These are phyloP conservation scores for Tylopilus vinaceipallidus DNA, from an alignment of 768 basidiomycete species.

Conservation along the genomic window DNA sequence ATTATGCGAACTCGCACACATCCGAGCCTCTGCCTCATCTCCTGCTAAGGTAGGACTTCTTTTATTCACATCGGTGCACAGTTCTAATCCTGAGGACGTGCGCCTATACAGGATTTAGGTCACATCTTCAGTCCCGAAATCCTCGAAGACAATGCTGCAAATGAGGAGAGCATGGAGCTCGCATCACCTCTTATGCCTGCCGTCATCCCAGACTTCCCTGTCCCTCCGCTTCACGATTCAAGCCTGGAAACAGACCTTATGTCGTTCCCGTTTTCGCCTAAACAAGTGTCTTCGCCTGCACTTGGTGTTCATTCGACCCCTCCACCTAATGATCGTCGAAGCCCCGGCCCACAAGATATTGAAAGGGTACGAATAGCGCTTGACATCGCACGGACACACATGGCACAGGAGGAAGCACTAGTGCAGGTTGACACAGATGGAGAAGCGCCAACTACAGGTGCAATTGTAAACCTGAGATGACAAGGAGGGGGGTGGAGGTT, in stretches of 20 bases:
- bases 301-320: not conserved
- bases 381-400: constrained; percentile 18
- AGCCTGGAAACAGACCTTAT: constrained; percentile 14
- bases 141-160: constrained; percentile 34
- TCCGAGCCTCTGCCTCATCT: constrained; percentile 7
- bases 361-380: constrained; percentile 21
- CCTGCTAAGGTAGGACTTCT: constrained; percentile 5
- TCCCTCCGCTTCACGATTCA: not conserved
- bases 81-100: not conserved
- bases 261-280: constrained; percentile 21
- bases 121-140: constrained; percentile 15
- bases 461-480: not conserved
- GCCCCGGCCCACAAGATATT: constrained; percentile 18
- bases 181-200: constrained; percentile 48
- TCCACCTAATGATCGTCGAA: not conserved
- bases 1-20: constrained; percentile 29
- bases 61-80: not conserved
- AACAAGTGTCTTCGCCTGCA: constrained; percentile 17
- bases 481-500: not conserved
- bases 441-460: constrained; percentile 14
- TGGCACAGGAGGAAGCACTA: constrained; percentile 27
- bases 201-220: constrained; percentile 15
- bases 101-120: constrained; percentile 4
- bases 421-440: constrained; percentile 25
- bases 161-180: constrained; percentile 51